phyloP scores from a whole-genome alignment of 2,329 filamentous ascomycete species.

The Akanthomyces dipterigenus region DNA sequence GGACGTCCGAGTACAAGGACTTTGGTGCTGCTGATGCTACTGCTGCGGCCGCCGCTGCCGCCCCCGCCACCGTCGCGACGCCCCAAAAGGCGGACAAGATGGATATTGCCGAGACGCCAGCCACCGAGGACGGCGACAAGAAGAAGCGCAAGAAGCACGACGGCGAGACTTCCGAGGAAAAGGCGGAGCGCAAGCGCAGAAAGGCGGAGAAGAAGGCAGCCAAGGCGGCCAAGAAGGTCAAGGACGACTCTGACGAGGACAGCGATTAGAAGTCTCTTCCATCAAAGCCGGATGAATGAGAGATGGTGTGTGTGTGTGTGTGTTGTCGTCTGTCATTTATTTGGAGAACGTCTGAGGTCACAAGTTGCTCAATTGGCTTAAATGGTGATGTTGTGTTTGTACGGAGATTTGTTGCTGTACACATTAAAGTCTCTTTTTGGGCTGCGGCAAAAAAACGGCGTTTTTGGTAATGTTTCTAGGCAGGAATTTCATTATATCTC shows the following conservation, averaged over 20 bases:
- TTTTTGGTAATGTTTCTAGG: conserved; percentile 11
- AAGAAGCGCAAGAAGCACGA: conserved; percentile 78
- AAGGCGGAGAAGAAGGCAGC: conserved; percentile 55
- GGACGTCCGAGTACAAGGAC: conserved; percentile 90
- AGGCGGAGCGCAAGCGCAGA: conserved; percentile 52
- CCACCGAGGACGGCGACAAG: conserved; percentile 47
- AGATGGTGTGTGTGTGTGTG: conserved; percentile 15
- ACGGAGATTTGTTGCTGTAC: conserved; percentile 8
- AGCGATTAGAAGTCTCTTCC: conserved; percentile 35
- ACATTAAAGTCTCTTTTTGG: conserved; percentile 5
- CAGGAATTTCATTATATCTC: conserved; percentile 8
- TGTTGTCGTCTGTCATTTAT: background rate
- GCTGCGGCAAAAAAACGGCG: conserved; percentile 9
- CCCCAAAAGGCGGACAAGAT: conserved; percentile 32
- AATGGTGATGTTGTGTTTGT: background rate
- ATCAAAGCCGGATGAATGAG: background rate
- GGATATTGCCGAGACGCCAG: conserved; percentile 29
- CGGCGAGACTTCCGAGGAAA: conserved; percentile 65
- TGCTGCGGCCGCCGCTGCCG: conserved; percentile 36
- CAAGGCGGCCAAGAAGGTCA: conserved; percentile 48
- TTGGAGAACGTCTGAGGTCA: background rate
- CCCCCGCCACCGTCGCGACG: conserved; percentile 35
- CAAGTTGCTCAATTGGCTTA: background rate
- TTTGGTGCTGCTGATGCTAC: conserved; percentile 55
- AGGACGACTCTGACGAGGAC: conserved; percentile 45